phyloP scores from a whole-genome alignment of 2,329 filamentous ascomycete genomes.

The Neofusicoccum ribis region DNA sequence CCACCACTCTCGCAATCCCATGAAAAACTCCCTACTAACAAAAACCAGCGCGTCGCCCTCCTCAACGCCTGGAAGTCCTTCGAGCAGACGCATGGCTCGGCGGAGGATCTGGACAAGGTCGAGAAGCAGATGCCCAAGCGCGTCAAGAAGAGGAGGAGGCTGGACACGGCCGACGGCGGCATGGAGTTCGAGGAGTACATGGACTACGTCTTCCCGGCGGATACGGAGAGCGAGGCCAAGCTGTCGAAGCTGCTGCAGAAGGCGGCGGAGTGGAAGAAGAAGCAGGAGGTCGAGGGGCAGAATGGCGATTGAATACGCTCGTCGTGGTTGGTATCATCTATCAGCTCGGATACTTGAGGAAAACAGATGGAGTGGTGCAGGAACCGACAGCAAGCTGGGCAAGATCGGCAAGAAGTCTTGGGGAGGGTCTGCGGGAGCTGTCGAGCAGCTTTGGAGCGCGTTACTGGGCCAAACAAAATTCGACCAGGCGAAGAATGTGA shows the following conservation, averaged over 20 bases:
- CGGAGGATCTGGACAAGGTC: slow-evolving; percentile 75
- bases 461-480: too few species aligned
- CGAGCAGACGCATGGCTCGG: slow-evolving; percentile 78
- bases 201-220: slow-evolving; percentile 95
- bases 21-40: slow-evolving; percentile 32
- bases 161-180: slow-evolving; percentile 71
- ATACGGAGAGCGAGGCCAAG: slow-evolving; percentile 83
- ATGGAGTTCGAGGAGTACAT: slow-evolving; percentile 87
- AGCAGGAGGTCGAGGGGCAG: not conserved
- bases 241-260: slow-evolving; percentile 80
- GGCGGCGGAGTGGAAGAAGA: slow-evolving; percentile 86
- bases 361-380: not conserved
- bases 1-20: not conserved
- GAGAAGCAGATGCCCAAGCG: slow-evolving; percentile 91
- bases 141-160: slow-evolving; percentile 86
- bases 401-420: too few species aligned
- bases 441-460: too few species aligned
- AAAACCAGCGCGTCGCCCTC: slow-evolving; percentile 69
- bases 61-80: slow-evolving; percentile 93
- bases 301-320: not conserved
- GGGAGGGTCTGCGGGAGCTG: too few species aligned
- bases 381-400: too few species aligned
- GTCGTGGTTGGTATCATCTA: not conserved
- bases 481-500: too few species aligned
- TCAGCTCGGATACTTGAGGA: too few species aligned